Base-by-base conservation (phyloP, 2,329 filamentous ascomycete species). In the Thelonectria discophora region DNA sequence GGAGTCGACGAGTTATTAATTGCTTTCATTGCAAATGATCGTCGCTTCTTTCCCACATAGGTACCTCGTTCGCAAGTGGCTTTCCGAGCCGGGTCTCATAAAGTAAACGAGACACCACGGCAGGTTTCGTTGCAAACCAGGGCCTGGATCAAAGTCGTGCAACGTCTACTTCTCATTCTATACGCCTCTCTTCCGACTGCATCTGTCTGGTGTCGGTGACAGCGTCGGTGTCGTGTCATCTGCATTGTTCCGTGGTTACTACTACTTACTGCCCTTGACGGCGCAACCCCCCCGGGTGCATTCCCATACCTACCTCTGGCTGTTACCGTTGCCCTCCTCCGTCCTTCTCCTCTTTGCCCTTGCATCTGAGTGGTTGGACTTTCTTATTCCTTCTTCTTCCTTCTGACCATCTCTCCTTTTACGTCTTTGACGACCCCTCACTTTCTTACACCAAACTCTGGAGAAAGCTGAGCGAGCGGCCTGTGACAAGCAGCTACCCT, bases 181-280 rank as follows among this genome's bases (percentile, higher is more conserved):
- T 49, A 46, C 46, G 34, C 18, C 37, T 42, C 24, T 32, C 20
- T 17, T n/a, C 24, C 20, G 13, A 30, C 15, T 15, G 45, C 27
- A n/a, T 47, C 13, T 47, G 20, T 9, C 21, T 47, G 51, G 52
- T 55, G 40, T 47, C 52, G 43, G 52, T 48, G 52, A 40, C 47
- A 46, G 58, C 43, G 47, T 42, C 47, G 40, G 34, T 49, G 42
- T 48, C 34, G 52, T 61, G 48, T 37, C 53, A 60, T 53, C 52
- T 34, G 46, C 37, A 39, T 37, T 20, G 37, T 21, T 42, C 46
- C 39, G 21, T 34, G 24, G 55, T 12, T 45, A 11, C 17, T 24
- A 24, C 21, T 6, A 24, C 21, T 52, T 30, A 30, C 27, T 30
- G 27, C 46, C 47, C 40, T 43, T 42, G 43, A 37, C 5, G 27